Evolutionary conservation across 371 early-diverging fungal genomes (phyloP), one percentile per base, ranked within the genome.

Genomic region (Mucor sp.): DNA sequence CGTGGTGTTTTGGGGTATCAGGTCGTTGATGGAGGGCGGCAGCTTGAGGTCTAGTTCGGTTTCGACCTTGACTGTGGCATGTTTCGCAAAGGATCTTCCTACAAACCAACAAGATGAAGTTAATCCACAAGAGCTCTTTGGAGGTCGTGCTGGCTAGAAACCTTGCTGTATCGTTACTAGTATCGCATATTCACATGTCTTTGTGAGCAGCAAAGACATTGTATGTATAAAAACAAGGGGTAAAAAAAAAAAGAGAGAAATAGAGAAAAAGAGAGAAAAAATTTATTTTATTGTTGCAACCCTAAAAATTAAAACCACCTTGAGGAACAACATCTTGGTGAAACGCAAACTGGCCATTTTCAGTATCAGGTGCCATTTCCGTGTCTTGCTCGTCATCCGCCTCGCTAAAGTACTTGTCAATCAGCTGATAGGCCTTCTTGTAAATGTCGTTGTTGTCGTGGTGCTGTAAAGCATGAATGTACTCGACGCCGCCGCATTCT

Each of bases 401-500:
- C 28, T 94, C 94, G 57, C 80, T 83, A 83, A 97, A 98, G 87
- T 95, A 98, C 77, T 90, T 94, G 77, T 96, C 97, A 72, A 99
- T 95, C 71, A 98, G 88, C 58, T 72, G 67, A 75, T 93, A 96
- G 1, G 96, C 89, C 86, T 97, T 97, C 79, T 91, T 91, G 90
- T 97, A 98, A 72, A 99, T 97, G 33, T 97, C 97, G 12, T 76
- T 73, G 78, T 96, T 95, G 66, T 93, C 94, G 85, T 97, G 97
- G 58, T 87, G 83, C 82, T 97, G 97, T 62, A 99, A 85, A 47
- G 87, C 77, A 83, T 94, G 92, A 69, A 99, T 92, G 83, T 90
- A 92, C 65, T 97, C 96, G 72, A 96, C 90, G 44, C 97, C 98
- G 60, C 93, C 94, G 50, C 89, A 90, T 69, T 95, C 96, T 78